phyloP scores from a whole-genome alignment of 2,329 filamentous ascomycete species.

The Nakataea oryzae region DNA sequence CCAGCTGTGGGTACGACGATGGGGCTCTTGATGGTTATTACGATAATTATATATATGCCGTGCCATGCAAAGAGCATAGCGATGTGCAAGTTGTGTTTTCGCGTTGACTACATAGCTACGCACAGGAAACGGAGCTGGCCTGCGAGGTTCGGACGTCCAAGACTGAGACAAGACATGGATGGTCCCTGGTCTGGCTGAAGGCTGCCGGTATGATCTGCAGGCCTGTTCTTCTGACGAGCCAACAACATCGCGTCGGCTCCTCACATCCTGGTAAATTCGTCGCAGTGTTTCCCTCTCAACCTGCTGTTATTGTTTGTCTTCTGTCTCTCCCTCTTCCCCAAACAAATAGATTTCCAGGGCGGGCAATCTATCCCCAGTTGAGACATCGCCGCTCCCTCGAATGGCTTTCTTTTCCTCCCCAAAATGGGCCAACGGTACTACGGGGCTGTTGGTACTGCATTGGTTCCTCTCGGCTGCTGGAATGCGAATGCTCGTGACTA shows the following conservation, averaged over 20 bases:
- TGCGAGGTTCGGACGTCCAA: too few species aligned
- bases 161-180: too few species aligned
- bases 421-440: neutral
- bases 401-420: neutral
- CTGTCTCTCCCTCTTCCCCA: neutral
- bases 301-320: neutral
- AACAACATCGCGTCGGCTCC: neutral
- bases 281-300: neutral
- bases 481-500: neutral
- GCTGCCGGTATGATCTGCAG: neutral
- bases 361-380: neutral
- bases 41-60: neutral
- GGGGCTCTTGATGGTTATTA: neutral
- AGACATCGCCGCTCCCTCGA: neutral
- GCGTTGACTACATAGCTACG: too few species aligned
- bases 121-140: too few species aligned
- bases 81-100: too few species aligned
- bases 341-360: neutral
- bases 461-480: neutral
- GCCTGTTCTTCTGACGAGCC: neutral
- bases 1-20: too few species aligned
- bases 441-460: neutral
- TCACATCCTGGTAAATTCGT: neutral
- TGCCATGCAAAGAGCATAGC: neutral
- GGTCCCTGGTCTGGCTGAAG: too few species aligned